Evolutionary conservation across 139 green algal species (phyloP), one percentile per base, ranked within the genome.

Genomic region (Auxenochlorella pyrenoidosa): DNA sequence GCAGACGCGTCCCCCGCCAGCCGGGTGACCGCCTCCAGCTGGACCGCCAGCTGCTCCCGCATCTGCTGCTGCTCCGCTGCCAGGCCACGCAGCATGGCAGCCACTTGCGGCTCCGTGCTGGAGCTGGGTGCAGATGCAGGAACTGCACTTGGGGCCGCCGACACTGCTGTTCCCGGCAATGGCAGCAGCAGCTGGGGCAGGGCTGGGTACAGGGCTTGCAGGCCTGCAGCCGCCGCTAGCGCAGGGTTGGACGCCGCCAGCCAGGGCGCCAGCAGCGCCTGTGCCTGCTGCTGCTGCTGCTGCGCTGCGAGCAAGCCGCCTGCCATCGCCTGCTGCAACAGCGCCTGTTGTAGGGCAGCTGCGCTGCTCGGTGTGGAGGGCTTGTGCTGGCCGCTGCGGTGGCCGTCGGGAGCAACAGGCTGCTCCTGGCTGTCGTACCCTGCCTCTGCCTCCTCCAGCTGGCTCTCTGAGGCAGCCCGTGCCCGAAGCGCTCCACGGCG

Each of bases 241-340:
- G 44, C 66, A 34, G 66, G 66, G n/a, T 68, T 79, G 43, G 82
- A 51, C 28, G 82, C 65, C 3, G 65, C 63, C 16, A 79, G 43
- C 44, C 66, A 60, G n/a, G 54, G 51, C 51, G n/a, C 13, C 76
- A 41, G 32, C 75, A 47, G 70, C 75, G 26, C 3, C 75, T 34
- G 75, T 10, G 79, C 79, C 79, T 63, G 81, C 81, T 86, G 63
- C 81, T 73, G 77, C 77, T n/a, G 54, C 78, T 22, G 54, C 36
- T 54, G 78, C 18, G 24, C 34, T 51, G 78, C 54, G 12, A 24
- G 78, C 51, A 72, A 51, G 51, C n/a, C 36, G 43, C 47, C 41
- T 28, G 73, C 73, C 32, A 41, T 16, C 26, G 75, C 75, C 78
- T 47, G 51, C 51, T n/a, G 12, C 78, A 83, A 22, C 78, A 71